Percentiles rank a stretch among this genome's conserved stretches.
These are phyloP conservation scores for Chaetomium sp. DNA, from an alignment of 2,329 filamentous ascomycete genomes.

Conservation along the genomic window DNA sequence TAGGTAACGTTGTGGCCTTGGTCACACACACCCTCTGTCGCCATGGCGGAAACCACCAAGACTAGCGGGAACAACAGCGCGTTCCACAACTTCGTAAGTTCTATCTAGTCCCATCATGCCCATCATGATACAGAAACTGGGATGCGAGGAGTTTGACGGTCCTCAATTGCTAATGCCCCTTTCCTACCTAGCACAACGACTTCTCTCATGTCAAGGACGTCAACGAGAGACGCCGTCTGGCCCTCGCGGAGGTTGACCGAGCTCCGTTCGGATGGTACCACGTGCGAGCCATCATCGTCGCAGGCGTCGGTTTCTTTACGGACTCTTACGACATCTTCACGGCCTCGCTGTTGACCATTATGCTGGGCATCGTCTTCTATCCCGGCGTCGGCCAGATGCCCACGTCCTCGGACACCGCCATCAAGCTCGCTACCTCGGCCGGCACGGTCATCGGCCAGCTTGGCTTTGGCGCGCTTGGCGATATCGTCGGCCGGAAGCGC, in stretches of 20 bases:
- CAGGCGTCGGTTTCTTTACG: constrained; percentile 83
- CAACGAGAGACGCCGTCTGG: constrained; percentile 71
- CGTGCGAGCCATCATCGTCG: constrained; percentile 67
- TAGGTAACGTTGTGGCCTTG: no score
- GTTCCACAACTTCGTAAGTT: constrained; percentile 58
- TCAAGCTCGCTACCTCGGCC: constrained; percentile 78
- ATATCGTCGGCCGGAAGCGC: constrained; percentile 61
- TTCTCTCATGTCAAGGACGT: constrained; percentile 55
- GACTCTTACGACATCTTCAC: constrained; percentile 68
- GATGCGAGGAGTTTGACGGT: no score
- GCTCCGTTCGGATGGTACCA: constrained; percentile 82
- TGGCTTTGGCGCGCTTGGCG: constrained; percentile 71
- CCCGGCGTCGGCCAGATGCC: constrained; percentile 54
- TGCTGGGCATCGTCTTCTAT: constrained; percentile 75
- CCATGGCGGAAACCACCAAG: constrained; percentile 28
- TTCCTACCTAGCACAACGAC: constrained; percentile 34
- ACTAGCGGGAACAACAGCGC: constrained; percentile 62
- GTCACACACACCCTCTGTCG: not conserved
- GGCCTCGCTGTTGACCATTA: constrained; percentile 64
- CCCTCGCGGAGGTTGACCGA: constrained; percentile 75
- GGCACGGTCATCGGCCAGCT: constrained; percentile 81
- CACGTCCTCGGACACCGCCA: constrained; percentile 64
- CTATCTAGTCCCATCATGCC: not conserved
- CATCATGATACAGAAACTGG: no score
- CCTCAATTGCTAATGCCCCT: constrained; percentile 8